These are phyloP conservation scores for Leucocoprinus birnbaumii DNA, from an alignment of 768 basidiomycete genomes.

Conservation along the genomic window DNA sequence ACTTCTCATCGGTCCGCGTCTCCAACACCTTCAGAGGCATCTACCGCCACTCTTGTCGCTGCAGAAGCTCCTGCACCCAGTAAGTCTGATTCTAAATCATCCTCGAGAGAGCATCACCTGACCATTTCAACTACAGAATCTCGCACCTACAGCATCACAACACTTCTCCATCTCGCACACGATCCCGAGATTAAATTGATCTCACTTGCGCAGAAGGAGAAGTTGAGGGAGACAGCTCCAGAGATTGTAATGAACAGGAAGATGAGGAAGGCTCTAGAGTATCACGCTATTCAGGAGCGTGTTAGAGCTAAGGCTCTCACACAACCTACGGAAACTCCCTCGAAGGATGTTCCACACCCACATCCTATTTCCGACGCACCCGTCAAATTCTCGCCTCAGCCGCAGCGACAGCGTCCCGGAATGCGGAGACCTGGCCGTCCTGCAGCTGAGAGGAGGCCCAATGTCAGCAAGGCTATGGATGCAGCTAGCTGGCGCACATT, in stretches of 20 bases:
- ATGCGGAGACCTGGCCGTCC: background rate
- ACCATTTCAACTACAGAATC: background rate
- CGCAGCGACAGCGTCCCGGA: background rate
- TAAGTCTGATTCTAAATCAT: background rate
- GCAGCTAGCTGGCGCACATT: slow-evolving; percentile 5
- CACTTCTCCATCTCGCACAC: slow-evolving; percentile 7
- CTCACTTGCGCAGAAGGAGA: slow-evolving; percentile 5
- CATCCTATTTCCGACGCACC: background rate
- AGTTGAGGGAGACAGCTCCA: slow-evolving; percentile 13
- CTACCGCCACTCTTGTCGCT: background rate
- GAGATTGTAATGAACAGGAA: slow-evolving; percentile 30
- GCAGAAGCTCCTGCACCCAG: background rate
- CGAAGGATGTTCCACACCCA: background rate
- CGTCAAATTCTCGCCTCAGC: background rate
- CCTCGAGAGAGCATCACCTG: background rate
- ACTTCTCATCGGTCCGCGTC: slow-evolving; percentile 1
- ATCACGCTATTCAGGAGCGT: slow-evolving; percentile 13
- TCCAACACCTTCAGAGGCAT: slow-evolving; percentile 7
- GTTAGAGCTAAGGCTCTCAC: slow-evolving; percentile 1
- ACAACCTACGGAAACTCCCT: background rate
- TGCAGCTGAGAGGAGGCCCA: background rate
- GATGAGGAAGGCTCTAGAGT: slow-evolving; percentile 27
- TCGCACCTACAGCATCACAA: slow-evolving; percentile 5
- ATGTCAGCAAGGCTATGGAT: background rate
- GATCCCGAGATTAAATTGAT: slow-evolving; percentile 5